Conservation (phyloP, 345 rosid genomes). For the Lumnitzera racemosa region DNA sequence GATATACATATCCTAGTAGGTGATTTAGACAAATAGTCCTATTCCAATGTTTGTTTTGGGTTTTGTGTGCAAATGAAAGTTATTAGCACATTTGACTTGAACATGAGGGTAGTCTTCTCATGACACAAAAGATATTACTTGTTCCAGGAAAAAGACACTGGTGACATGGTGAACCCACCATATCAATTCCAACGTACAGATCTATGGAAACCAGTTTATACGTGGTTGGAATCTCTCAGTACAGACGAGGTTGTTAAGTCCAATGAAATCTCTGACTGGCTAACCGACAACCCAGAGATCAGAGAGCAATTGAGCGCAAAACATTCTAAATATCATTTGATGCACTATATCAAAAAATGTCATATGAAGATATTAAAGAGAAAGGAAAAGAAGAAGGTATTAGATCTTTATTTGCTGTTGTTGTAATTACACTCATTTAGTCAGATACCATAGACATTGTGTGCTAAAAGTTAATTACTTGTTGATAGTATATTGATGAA, state of each 20-base stretch:
- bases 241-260: conserved; percentile 76
- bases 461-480: too few relatives aligned
- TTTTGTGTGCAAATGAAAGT: too few relatives aligned
- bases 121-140: neutral
- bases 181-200: conserved; percentile 86
- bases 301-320: conserved; percentile 62
- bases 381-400: conserved; percentile 64
- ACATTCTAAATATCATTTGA: conserved; percentile 88
- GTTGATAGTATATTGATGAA: too few relatives aligned
- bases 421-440: neutral
- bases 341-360: conserved; percentile 91
- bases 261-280: conserved; percentile 81
- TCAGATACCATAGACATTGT: too few relatives aligned
- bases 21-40: too few relatives aligned
- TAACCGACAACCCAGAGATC: conserved; percentile 52
- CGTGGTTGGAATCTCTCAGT: conserved; percentile 83
- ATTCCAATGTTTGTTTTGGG: too few relatives aligned
- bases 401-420: neutral
- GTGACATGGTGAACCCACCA: conserved; percentile 41
- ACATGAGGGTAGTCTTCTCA: too few relatives aligned
- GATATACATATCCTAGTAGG: too few relatives aligned
- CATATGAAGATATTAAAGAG: conserved; percentile 92
- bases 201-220: conserved; percentile 83
- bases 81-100: too few relatives aligned
- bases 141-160: conserved; percentile 26